Evolutionary conservation across 176 grass and related monocot species (phyloP).

Genomic region (Urochloa ruziziensis): DNA sequence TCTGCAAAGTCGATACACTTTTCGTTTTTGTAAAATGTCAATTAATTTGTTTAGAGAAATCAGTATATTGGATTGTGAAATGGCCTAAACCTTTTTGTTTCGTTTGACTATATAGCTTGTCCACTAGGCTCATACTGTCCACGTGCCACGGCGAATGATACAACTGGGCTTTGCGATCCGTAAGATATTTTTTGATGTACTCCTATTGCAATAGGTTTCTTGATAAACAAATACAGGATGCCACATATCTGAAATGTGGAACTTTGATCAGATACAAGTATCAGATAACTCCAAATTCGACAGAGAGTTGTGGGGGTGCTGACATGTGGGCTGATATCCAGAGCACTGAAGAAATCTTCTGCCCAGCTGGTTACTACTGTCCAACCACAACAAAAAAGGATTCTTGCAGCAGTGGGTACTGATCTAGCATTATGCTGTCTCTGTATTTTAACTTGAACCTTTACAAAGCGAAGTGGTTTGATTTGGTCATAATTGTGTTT

Average conservation of each 20-base stretch:
- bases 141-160: conserved; percentile 45
- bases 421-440: conserved; percentile 21
- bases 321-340: conserved; percentile 78
- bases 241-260: not conserved
- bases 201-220: not conserved
- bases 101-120: conserved; percentile 54
- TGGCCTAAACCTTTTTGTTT: conserved; percentile 6
- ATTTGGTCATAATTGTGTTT: conserved; percentile 21
- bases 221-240: not conserved
- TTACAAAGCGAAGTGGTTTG: not conserved
- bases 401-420: conserved; percentile 76
- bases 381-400: conserved; percentile 56
- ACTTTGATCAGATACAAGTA: conserved; percentile 71
- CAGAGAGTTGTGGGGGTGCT: conserved; percentile 60
- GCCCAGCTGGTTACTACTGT: conserved; percentile 76
- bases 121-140: conserved; percentile 89
- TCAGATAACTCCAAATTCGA: conserved; percentile 57
- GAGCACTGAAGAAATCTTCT: conserved; percentile 71
- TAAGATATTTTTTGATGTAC: conserved; percentile 48
- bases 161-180: conserved; percentile 81
- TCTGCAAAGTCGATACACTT: not conserved
- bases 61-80: too few relatives aligned
- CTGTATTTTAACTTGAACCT: not conserved
- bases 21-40: not conserved
- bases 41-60: not conserved